Evolutionary conservation across 495 filamentous ascomycete species (phyloP).

Genomic region (Penicillium atrosanguineum): DNA sequence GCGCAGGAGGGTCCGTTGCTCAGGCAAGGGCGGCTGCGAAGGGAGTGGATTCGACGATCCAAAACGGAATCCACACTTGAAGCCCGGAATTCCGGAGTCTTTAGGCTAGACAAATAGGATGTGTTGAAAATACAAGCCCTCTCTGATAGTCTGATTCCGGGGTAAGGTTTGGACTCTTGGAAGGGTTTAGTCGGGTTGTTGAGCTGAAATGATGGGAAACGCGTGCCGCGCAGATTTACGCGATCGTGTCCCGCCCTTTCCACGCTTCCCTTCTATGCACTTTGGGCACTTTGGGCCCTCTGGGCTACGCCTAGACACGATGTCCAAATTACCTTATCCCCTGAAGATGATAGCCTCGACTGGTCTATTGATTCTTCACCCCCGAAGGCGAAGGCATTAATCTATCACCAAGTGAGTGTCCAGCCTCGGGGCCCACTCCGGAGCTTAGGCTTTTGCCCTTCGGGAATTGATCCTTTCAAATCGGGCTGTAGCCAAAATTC

Average conservation of each 20-base stretch:
- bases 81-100: background rate
- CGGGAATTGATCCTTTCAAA: background rate
- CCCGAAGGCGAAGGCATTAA: background rate
- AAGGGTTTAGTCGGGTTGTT: background rate
- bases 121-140: background rate
- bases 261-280: background rate
- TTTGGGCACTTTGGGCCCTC: background rate
- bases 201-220: slow-evolving; percentile 8
- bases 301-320: background rate
- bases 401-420: background rate
- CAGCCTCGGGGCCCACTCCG: background rate
- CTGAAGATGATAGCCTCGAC: background rate
- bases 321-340: background rate
- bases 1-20: slow-evolving; percentile 12
- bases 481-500: no score
- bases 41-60: slow-evolving; percentile 28
- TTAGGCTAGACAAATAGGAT: background rate
- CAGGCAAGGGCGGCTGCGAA: slow-evolving; percentile 32
- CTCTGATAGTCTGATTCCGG: background rate
- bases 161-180: background rate
- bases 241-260: slow-evolving; percentile 11
- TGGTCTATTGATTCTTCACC: background rate
- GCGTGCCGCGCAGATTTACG: slow-evolving; percentile 17
- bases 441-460: background rate
- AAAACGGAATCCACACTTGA: slow-evolving; percentile 16